Evolutionary conservation across 2,329 filamentous ascomycete species (phyloP).

Genomic region (Talaromyces sp.): DNA sequence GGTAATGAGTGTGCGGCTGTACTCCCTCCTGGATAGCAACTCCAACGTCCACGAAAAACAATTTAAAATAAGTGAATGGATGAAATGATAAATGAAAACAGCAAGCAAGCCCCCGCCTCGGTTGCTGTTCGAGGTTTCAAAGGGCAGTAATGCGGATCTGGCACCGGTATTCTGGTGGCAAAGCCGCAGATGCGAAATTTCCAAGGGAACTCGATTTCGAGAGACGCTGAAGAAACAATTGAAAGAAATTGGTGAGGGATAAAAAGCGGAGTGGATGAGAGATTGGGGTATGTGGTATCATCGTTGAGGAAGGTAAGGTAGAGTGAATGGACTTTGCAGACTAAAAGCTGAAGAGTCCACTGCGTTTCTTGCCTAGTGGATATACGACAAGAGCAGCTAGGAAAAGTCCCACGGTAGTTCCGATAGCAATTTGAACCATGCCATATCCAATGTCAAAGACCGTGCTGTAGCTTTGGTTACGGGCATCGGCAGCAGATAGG

Average conservation of each 20-base stretch:
- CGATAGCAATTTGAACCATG: slow-evolving; percentile 53
- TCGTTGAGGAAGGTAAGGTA: neutral
- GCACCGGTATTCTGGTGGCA: neutral
- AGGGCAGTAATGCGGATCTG: neutral
- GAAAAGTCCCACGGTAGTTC: slow-evolving; percentile 52
- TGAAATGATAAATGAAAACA: neutral
- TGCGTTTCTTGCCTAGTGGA: slow-evolving; percentile 50
- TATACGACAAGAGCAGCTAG: slow-evolving; percentile 51
- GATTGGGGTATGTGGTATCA: neutral
- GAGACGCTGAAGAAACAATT: slow-evolving; percentile 4
- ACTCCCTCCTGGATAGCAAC: neutral
- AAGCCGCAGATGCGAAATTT: slow-evolving; percentile 7
- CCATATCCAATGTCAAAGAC: slow-evolving; percentile 50
- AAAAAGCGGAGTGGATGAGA: neutral
- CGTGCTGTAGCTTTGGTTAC: slow-evolving; percentile 45
- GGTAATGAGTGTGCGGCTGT: neutral
- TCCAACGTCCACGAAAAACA: neutral
- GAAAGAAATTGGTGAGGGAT: neutral
- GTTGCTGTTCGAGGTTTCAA: slow-evolving; percentile 7
- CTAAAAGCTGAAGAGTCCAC: slow-evolving; percentile 49
- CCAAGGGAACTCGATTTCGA: slow-evolving; percentile 2
- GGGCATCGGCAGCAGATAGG: slow-evolving; percentile 21
- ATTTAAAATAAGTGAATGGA: neutral
- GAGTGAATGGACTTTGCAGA: neutral
- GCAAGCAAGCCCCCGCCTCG: slow-evolving; percentile 11